Evolutionary conservation across 257 asterid species (phyloP).

Genomic region (Solanum pennellii): DNA sequence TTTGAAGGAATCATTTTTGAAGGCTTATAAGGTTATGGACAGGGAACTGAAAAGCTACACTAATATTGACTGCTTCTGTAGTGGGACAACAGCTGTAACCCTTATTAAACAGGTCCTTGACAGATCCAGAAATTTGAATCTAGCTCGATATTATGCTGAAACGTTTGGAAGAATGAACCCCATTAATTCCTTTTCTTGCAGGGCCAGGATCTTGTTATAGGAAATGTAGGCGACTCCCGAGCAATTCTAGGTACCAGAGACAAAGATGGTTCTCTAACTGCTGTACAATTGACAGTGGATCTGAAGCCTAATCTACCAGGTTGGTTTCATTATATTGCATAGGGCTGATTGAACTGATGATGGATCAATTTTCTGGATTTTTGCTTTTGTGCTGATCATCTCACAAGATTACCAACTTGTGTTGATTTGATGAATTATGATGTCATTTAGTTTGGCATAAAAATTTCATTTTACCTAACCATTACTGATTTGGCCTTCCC

Average conservation of each 20-base stretch:
- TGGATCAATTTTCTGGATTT: not conserved
- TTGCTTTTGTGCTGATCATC: not conserved
- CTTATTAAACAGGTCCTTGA: slow-evolving; percentile 66
- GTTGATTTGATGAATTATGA: not conserved
- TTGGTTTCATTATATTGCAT: slow-evolving; percentile 3
- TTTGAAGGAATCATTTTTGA: slow-evolving; percentile 68
- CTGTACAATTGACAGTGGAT: slow-evolving; percentile 85
- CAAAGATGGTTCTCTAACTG: slow-evolving; percentile 39
- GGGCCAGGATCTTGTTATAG: slow-evolving; percentile 82
- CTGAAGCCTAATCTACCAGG: slow-evolving; percentile 95
- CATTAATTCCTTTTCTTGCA: slow-evolving; percentile 4
- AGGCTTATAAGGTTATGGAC: slow-evolving; percentile 85
- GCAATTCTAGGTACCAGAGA: slow-evolving; percentile 74
- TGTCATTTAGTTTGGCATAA: not conserved
- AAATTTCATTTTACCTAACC: not conserved
- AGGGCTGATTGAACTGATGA: not conserved
- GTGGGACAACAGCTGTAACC: slow-evolving; percentile 96
- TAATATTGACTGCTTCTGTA: slow-evolving; percentile 79
- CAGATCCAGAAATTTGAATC: not conserved
- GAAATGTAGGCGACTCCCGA: slow-evolving; percentile 86
- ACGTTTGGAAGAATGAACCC: not conserved
- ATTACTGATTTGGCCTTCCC: not conserved
- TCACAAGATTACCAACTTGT: not conserved
- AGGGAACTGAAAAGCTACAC: slow-evolving; percentile 61
- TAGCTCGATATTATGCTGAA: not conserved